Conservation (phyloP, 2,329 filamentous ascomycete genomes). For the Mycosphaerelloides madeirae region DNA sequence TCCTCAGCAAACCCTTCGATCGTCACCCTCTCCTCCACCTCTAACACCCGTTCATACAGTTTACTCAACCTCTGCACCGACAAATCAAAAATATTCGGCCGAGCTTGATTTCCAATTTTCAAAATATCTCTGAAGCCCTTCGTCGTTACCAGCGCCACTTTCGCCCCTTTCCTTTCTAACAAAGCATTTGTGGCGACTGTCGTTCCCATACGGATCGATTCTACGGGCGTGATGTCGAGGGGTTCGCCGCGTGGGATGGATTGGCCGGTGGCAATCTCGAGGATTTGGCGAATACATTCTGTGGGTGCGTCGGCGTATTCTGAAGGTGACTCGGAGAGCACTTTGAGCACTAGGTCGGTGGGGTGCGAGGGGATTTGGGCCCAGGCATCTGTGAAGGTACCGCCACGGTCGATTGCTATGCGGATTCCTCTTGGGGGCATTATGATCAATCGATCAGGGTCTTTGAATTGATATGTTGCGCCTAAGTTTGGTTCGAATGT, state of each 20-base stretch:
- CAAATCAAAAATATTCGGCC: constrained; percentile 86
- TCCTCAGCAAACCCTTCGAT: constrained; percentile 69
- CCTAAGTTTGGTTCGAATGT: too few species aligned
- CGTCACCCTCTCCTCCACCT: constrained; percentile 82
- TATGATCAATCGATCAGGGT: not conserved
- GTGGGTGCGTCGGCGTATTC: constrained; percentile 33
- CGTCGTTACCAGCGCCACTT: constrained; percentile 79
- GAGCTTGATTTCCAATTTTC: constrained; percentile 79
- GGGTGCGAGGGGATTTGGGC: constrained; percentile 39
- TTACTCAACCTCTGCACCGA: constrained; percentile 79
- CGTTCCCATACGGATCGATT: constrained; percentile 43
- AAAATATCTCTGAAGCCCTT: constrained; percentile 81
- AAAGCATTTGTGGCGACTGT: constrained; percentile 88
- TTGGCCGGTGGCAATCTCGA: constrained; percentile 19
- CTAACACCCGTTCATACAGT: constrained; percentile 72
- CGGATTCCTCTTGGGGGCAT: constrained; percentile 49
- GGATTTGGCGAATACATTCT: constrained; percentile 32
- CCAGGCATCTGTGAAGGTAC: constrained; percentile 37
- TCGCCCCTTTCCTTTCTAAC: constrained; percentile 80
- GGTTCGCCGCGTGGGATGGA: constrained; percentile 20
- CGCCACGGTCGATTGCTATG: constrained; percentile 56
- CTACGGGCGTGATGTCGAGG: constrained; percentile 15
- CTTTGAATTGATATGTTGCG: too few species aligned
- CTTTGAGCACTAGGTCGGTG: constrained; percentile 30
- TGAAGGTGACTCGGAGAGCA: constrained; percentile 27